Base-by-base conservation (phyloP, 2,329 filamentous ascomycete species). In the Cordyceps fumosorosea region DNA sequence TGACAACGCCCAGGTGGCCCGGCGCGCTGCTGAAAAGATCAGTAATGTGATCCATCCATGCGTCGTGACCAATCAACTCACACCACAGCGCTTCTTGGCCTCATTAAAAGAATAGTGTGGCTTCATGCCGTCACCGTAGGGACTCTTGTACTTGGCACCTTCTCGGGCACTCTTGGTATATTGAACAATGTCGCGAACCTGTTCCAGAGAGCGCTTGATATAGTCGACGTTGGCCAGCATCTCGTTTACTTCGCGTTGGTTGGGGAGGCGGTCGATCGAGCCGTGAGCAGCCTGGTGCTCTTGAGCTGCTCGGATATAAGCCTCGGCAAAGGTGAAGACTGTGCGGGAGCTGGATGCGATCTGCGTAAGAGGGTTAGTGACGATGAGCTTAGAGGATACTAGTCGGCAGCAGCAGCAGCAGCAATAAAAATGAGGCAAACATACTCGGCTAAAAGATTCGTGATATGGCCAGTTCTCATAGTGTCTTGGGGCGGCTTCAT, bases 1-100 rank as follows among this genome's bases (percentile, higher is more conserved):
- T 98, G 95, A 76, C 95, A 98, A 78, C 93, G 85, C 50, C 95
- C 95, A 60, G 95, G 93, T 67, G 92, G 93, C 70, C 95, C 95
- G 68, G 93, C 93, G 72, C 95, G 90, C 92, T 96, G n/a, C 12
- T 18, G 2, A 12, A 22, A 7, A 22, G 12, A 44, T 50, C 24
- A 57, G 55, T 24, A 1, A 26, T 10, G 24, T 42, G 8, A 34
- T 18, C 12, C 40, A 22, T 5, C 3, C 44, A 45, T 6, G n/a
- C n/a, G 5, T 48, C 5, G 29, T 10, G 29, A 8, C 29, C n/a
- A 11, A 20, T 50, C 64, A 67, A 88, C 91, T 81, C 87, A 96
- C 92, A 64, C 93, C 93, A 77, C 93, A 86, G 65, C 93, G 84
- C 76, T 96, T 96, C 78, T 97, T 97, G 20, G 88, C 85, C 71